Conservation (phyloP, 164 flowering plant species). For the Piper longum region DNA sequence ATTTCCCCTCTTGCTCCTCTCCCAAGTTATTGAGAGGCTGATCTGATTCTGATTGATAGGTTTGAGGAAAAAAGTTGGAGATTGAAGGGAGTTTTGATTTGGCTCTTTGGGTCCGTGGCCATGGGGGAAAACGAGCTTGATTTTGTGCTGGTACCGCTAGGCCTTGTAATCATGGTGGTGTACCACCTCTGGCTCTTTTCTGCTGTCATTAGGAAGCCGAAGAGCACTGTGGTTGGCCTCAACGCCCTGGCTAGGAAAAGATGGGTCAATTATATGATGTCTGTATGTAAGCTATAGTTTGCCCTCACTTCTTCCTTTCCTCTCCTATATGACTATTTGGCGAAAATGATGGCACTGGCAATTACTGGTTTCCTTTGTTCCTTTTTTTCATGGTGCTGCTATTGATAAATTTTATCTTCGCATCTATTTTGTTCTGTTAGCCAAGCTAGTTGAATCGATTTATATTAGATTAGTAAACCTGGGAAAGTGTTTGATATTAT, state of each 20-base stretch:
- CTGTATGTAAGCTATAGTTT: constrained; percentile 17
- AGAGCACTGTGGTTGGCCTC: constrained; percentile 56
- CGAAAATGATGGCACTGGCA: not conserved
- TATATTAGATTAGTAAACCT: not conserved
- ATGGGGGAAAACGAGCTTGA: constrained; percentile 49
- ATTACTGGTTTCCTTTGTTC: not conserved
- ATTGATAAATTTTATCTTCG: not conserved
- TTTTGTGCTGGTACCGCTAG: constrained; percentile 46
- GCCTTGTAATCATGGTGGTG: constrained; percentile 24
- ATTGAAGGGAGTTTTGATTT: not conserved
- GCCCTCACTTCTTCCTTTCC: not conserved
- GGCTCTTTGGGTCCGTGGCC: not conserved
- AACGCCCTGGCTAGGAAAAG: constrained; percentile 55
- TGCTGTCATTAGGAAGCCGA: constrained; percentile 28
- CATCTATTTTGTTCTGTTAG: too few relatives aligned
- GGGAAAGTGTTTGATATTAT: too few relatives aligned
- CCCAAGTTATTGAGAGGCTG: not conserved
- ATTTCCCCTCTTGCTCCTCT: not conserved
- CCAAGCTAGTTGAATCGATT: not conserved
- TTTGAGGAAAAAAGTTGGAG: not conserved
- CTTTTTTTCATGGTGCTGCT: not conserved
- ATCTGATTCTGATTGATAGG: not conserved
- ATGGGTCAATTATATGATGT: constrained; percentile 56
- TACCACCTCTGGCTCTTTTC: constrained; percentile 59
- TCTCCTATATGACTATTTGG: not conserved